Base-by-base conservation (phyloP, 2,329 filamentous ascomycete species). In the Reticulascus tulasneorum region DNA sequence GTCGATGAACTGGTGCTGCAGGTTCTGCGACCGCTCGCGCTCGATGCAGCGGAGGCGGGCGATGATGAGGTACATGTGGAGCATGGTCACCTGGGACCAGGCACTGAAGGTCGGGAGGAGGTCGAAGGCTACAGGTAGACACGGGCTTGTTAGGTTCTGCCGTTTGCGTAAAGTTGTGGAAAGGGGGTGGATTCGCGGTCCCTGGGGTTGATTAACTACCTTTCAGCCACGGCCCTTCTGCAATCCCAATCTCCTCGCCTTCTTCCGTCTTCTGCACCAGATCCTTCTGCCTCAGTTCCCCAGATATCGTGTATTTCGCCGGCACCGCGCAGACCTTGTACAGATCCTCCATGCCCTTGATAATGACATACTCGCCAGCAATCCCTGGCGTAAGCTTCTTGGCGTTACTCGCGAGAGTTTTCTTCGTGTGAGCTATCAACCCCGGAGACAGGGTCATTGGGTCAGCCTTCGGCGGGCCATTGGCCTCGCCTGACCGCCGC, bases 31-130 rank as follows among this genome's bases (percentile, higher is more conserved):
- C 48, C 77, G 71, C 16, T 82, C 75, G 35, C 72, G 67, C 16
- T 86, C 82, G 50, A 96, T 78, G 60, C 82, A 82, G 47, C 93
- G 85, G 50, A 96, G 69, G 38, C 90, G 84, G 29, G 86, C 84
- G 37, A 86, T 85, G 41, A 97, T 64, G 40, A 96, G 76, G 70
- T 95, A 97, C 75, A 98, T 85, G 69, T 98, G 91, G 40, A 98
- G 75, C 73, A 95, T 94, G 23, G 90, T 93, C 28, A 97, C 83
- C 63, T 97, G 90, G 15, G 89, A 86, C 93, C 93, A 98, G 38
- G 86, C 91, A 56, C 83, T 90, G 63, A 98, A 98, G 0, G 89
- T 97, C 1, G 89, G 86, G 21, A 77, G 73, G 13, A 98, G 77
- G 18, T 77, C 77, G 46, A 95, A 78, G 33, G 82, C 87, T 94